These are phyloP conservation scores for Paramecium tetraurelia DNA, from an alignment of 73 alveolate species.

Conservation along the genomic window DNA sequence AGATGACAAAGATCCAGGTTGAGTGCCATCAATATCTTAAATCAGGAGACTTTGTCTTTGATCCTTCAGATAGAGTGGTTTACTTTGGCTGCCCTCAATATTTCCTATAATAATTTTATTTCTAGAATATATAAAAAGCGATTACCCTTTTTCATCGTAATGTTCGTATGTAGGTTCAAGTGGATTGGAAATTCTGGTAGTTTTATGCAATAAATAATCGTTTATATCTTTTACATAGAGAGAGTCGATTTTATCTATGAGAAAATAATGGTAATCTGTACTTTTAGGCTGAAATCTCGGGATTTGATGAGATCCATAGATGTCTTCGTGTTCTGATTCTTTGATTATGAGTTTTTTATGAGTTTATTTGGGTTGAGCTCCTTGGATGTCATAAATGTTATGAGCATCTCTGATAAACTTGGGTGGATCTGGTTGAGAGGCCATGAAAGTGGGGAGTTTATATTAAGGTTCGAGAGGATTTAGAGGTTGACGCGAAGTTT, in stretches of 20 bases:
- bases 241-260: constrained; percentile 67
- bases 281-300: constrained; percentile 62
- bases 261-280: neutral
- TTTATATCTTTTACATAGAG: constrained; percentile 67
- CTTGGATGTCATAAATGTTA: constrained; percentile 89
- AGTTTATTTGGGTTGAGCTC: constrained; percentile 79
- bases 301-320: constrained; percentile 88
- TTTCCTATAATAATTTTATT: neutral
- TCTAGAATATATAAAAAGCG: neutral
- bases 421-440: constrained; percentile 84
- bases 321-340: constrained; percentile 77
- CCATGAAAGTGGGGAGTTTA: constrained; percentile 82
- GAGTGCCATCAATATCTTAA: neutral
- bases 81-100: constrained; percentile 20
- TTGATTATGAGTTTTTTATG: constrained; percentile 79
- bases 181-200: constrained; percentile 88
- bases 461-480: constrained; percentile 94
- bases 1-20: constrained; percentile 13
- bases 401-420: constrained; percentile 93
- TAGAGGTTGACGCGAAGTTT: constrained; percentile 66
- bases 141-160: constrained; percentile 72
- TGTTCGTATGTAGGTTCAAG: constrained; percentile 85
- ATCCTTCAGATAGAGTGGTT: neutral
- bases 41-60: neutral
- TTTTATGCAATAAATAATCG: constrained; percentile 30